These are phyloP conservation scores for Colletotrichum filicis DNA, from an alignment of 2,329 filamentous ascomycete genomes.

Conservation along the genomic window DNA sequence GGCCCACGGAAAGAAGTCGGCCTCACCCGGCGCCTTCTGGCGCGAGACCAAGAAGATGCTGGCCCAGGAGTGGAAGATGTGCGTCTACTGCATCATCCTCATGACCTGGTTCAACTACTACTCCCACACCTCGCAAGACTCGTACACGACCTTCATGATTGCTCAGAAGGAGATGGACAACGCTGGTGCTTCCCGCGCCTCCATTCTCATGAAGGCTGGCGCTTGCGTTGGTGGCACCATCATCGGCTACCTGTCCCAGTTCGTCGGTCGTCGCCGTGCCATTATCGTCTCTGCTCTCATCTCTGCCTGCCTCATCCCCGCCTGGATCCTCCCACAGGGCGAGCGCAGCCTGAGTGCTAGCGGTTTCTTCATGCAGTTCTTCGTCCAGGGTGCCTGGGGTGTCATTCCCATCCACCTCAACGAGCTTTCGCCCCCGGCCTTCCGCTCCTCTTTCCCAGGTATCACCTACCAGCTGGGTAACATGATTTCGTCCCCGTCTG, in stretches of 20 bases:
- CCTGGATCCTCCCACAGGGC: conserved; percentile 74
- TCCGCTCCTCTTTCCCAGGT: conserved; percentile 77
- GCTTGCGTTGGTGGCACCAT: conserved; percentile 80
- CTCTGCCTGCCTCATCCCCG: conserved; percentile 72
- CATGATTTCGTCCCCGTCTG: conserved; percentile 77
- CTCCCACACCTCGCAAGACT: conserved; percentile 84
- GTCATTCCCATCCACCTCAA: conserved; percentile 80
- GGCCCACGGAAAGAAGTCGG: conserved; percentile 59
- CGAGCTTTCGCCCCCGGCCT: conserved; percentile 76
- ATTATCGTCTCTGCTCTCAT: conserved; percentile 71
- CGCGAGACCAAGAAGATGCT: conserved; percentile 76
- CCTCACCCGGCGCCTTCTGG: conserved; percentile 69
- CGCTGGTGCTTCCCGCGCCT: conserved; percentile 73
- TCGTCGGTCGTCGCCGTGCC: conserved; percentile 76
- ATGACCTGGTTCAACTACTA: conserved; percentile 84
- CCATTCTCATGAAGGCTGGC: conserved; percentile 84
- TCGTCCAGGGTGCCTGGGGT: conserved; percentile 73
- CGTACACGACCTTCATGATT: conserved; percentile 84
- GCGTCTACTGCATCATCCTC: conserved; percentile 79
- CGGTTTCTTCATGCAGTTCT: conserved; percentile 78
- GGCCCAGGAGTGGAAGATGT: conserved; percentile 78
- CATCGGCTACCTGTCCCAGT: conserved; percentile 80
- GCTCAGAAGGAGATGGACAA: conserved; percentile 76
- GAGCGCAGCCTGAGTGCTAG: conserved; percentile 70
- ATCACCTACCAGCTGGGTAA: conserved; percentile 81